Conservation (phyloP, 1,284 basidiomycete genomes). For the Neolentinus lepideus region DNA sequence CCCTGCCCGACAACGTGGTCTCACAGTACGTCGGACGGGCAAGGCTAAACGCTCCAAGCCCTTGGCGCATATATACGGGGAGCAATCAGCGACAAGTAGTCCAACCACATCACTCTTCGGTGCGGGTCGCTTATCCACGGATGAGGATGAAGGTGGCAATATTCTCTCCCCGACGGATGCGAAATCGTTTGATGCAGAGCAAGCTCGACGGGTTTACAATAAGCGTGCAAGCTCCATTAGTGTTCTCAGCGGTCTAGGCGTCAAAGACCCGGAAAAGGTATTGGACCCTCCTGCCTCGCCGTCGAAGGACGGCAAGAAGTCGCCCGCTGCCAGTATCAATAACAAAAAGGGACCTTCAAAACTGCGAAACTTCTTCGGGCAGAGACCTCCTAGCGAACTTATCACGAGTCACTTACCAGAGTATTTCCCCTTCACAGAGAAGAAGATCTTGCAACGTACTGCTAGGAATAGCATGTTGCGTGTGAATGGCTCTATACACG, state of each 20-base stretch:
- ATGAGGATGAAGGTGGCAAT: conserved; percentile 28
- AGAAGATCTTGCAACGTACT: conserved; percentile 81
- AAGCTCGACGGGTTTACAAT: conserved; percentile 40
- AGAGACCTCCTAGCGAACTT: conserved; percentile 93
- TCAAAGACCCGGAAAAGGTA: conserved; percentile 61
- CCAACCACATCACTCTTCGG: conserved; percentile 26
- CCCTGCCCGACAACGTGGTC: conserved; percentile 76
- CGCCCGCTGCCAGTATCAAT: conserved; percentile 27
- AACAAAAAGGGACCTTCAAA: conserved; percentile 53
- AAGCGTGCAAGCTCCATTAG: conserved; percentile 94
- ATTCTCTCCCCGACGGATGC: conserved; percentile 23
- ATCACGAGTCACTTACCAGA: conserved; percentile 95
- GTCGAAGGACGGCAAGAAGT: conserved; percentile 1
- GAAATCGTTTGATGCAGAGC: conserved; percentile 12
- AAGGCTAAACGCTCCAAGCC: conserved; percentile 37
- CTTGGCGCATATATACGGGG: conserved; percentile 53
- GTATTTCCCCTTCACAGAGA: conserved; percentile 93
- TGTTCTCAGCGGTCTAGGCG: conserved; percentile 88
- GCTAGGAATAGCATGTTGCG: conserved; percentile 81
- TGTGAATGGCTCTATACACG: conserved; percentile 14
- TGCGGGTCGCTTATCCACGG: conserved; percentile 16
- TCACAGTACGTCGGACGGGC: conserved; percentile 60
- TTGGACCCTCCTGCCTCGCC: conserved; percentile 43
- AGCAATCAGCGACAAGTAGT: conserved; percentile 30
- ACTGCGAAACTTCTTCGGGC: conserved; percentile 96